phyloP scores from a whole-genome alignment of 2,329 filamentous ascomycete species.

The Sporothrix protearum region DNA sequence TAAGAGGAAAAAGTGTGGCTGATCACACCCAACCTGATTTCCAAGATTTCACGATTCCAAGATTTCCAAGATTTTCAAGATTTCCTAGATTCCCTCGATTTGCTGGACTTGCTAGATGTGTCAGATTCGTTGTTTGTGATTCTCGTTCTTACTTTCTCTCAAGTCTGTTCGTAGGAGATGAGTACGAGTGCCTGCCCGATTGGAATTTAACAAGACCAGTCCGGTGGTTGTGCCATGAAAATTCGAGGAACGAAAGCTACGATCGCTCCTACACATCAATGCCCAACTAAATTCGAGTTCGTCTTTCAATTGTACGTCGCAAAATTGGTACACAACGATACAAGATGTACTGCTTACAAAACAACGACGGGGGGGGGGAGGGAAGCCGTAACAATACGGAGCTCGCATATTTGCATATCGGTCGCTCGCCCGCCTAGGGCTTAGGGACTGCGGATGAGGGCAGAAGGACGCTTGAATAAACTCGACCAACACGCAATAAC shows the following conservation, averaged over 20 bases:
- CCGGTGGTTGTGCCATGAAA: too few species aligned
- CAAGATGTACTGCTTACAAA: neutral
- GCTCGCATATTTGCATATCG: neutral
- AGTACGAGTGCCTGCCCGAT: neutral
- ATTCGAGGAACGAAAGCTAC: neutral
- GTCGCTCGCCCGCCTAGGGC: neutral
- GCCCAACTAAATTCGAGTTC: neutral
- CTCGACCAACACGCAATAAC: neutral
- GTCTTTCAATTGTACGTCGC: too few species aligned
- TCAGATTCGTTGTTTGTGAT: neutral
- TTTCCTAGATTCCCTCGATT: too few species aligned
- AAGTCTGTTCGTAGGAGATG: too few species aligned
- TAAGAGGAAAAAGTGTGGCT: neutral
- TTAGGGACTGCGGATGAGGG: neutral
- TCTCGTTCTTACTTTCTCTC: too few species aligned
- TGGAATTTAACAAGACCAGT: too few species aligned
- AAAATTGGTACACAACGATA: neutral
- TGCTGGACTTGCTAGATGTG: too few species aligned
- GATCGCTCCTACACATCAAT: too few species aligned
- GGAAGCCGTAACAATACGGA: too few species aligned
- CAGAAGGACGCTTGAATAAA: neutral
- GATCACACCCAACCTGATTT: neutral
- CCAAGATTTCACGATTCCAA: too few species aligned
- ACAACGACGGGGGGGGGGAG: too few species aligned
- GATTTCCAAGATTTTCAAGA: too few species aligned